phyloP scores from a whole-genome alignment of 257 asterid species.

The Capsicum pubescens region DNA sequence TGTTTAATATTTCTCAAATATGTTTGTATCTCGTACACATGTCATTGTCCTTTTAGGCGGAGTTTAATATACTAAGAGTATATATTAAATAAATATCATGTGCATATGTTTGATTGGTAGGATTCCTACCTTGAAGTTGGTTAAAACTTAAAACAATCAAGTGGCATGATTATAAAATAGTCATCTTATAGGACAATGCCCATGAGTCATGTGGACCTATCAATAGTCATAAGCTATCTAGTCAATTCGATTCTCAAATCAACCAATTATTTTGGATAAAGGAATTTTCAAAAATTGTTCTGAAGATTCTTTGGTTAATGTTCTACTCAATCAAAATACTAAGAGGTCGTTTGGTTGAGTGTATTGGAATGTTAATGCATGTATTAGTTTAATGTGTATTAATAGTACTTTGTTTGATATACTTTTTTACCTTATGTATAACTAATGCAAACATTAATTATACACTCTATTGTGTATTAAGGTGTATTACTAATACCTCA shows the following conservation, averaged over 20 bases:
- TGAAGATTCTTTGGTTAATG: neutral
- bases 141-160: neutral
- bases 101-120: neutral
- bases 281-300: neutral
- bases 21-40: neutral
- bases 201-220: neutral
- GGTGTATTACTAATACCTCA: no score
- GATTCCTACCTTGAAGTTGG: neutral
- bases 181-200: neutral
- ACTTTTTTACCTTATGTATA: no score
- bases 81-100: neutral
- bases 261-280: neutral
- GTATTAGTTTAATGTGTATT: no score
- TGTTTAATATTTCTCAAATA: no score
- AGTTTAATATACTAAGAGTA: neutral
- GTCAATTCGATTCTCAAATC: neutral
- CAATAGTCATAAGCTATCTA: neutral
- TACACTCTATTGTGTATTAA: no score
- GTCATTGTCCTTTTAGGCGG: neutral
- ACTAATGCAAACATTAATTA: no score
- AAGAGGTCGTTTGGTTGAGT: neutral
- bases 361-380: no score
- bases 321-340: neutral
- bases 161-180: neutral
- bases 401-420: no score